Percentiles rank a stretch among this genome's conserved stretches.
phyloP scores from a whole-genome alignment of 495 filamentous ascomycete species.

The Parmelia sp. region DNA sequence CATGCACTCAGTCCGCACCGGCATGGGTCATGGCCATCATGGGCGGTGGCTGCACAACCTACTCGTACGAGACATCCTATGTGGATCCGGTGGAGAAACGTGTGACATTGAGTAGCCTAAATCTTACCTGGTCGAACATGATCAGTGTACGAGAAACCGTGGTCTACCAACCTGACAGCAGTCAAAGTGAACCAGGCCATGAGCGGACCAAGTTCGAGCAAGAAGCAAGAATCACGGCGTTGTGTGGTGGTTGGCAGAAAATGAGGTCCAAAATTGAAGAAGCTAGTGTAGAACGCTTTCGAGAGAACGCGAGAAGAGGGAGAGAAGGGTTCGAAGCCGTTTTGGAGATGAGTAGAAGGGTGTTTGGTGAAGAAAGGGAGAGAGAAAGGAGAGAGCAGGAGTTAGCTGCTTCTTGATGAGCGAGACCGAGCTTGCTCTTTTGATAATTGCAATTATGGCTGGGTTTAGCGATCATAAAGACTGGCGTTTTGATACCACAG shows the following conservation, averaged over 20 bases:
- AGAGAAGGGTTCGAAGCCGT: constrained; percentile 89
- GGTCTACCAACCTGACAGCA: constrained; percentile 58
- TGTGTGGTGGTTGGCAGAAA: constrained; percentile 94
- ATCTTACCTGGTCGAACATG: constrained; percentile 84
- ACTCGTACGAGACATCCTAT: constrained; percentile 92
- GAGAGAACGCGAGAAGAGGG: constrained; percentile 72
- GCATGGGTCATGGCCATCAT: constrained; percentile 77
- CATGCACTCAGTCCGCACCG: constrained; percentile 82
- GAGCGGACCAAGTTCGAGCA: constrained; percentile 75
- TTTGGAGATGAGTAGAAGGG: constrained; percentile 84
- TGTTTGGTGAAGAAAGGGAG: constrained; percentile 84
- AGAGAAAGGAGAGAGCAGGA: constrained; percentile 24
- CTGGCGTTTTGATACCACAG: constrained; percentile 17
- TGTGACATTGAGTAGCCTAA: constrained; percentile 89
- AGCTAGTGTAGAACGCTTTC: constrained; percentile 77
- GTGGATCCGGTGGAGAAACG: constrained; percentile 75
- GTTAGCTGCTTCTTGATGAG: constrained; percentile 9
- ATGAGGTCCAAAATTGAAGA: constrained; percentile 93
- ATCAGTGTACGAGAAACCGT: constrained; percentile 87
- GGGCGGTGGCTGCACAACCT: constrained; percentile 64
- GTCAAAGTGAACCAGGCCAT: constrained; percentile 40
- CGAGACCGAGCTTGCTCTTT: background rate
- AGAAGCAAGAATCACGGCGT: constrained; percentile 82
- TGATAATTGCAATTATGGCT: constrained; percentile 1
- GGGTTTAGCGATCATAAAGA: constrained; percentile 15